phyloP scores from a whole-genome alignment of 1,284 basidiomycete genomes.

The Chiua sp. region DNA sequence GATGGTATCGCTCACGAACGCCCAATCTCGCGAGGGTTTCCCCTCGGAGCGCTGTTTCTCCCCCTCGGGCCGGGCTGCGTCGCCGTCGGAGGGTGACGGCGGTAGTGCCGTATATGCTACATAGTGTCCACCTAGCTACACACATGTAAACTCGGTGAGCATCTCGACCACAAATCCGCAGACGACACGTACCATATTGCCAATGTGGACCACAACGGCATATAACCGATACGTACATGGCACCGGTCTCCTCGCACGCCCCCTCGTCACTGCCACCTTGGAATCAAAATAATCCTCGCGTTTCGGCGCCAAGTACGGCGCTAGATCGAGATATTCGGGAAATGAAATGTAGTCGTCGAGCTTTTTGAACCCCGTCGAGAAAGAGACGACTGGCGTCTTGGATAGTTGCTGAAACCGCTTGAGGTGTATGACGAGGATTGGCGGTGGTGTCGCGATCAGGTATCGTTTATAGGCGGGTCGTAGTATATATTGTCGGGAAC shows the following conservation, averaged over 20 bases:
- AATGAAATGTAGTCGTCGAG: constrained; percentile 89
- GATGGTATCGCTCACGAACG: constrained; percentile 86
- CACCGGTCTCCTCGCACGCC: constrained; percentile 43
- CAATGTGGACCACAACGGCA: constrained; percentile 91
- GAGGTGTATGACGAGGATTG: constrained; percentile 89
- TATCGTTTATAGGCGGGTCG: constrained; percentile 93
- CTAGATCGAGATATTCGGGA: constrained; percentile 84
- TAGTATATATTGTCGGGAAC: constrained; percentile 70
- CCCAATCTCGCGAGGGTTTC: constrained; percentile 72
- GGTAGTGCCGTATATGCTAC: constrained; percentile 79
- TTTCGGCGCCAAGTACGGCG: constrained; percentile 85
- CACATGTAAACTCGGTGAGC: constrained; percentile 10
- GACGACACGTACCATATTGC: constrained; percentile 74
- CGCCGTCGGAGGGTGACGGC: constrained; percentile 25
- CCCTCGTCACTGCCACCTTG: constrained; percentile 38
- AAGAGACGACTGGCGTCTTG: constrained; percentile 55
- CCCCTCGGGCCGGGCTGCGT: constrained; percentile 6
- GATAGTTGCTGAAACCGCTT: constrained; percentile 89
- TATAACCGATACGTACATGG: constrained; percentile 76
- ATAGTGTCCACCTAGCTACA: constrained; percentile 83
- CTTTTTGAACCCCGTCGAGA: constrained; percentile 79
- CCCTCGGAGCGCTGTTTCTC: constrained; percentile 14
- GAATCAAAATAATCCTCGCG: constrained; percentile 66
- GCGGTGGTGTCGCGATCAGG: constrained; percentile 86
- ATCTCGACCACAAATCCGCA: constrained; percentile 4